Percentiles rank a stretch among this genome's conserved stretches.
Conservation (phyloP, 1,284 basidiomycete genomes). For the Apiotrichum laibachii region DNA sequence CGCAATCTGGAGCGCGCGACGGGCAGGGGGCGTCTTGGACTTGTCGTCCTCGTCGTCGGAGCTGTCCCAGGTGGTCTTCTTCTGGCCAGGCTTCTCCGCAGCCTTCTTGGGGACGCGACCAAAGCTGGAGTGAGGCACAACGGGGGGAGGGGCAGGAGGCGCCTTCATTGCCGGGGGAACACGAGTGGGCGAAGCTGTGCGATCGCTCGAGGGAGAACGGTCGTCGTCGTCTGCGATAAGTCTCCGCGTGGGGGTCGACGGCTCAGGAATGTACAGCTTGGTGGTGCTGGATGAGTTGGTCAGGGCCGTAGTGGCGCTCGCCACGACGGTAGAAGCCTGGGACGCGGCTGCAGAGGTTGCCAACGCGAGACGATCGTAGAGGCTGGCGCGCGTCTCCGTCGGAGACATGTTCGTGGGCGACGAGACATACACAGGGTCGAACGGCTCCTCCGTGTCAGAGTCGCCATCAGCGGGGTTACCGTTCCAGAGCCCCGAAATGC, state of each 20-base stretch:
- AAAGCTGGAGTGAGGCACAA: constrained; percentile 23
- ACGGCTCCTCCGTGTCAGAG: constrained; percentile 28
- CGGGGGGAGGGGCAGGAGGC: constrained; percentile 10
- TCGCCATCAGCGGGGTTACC: constrained; percentile 6
- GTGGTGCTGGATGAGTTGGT: constrained; percentile 4
- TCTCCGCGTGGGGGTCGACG: constrained; percentile 7
- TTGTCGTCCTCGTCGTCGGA: constrained; percentile 21
- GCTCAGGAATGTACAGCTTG: constrained; percentile 16
- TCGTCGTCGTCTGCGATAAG: background rate
- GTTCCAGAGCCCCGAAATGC: constrained; percentile 36
- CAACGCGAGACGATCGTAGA: constrained; percentile 17
- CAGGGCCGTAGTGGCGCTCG: background rate
- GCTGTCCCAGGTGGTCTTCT: constrained; percentile 20
- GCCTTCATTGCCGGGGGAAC: constrained; percentile 12
- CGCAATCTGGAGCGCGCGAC: constrained; percentile 4
- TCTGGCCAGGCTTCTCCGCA: constrained; percentile 2
- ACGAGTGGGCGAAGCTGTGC: constrained; percentile 17
- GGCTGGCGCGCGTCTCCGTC: constrained; percentile 7
- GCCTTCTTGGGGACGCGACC: constrained; percentile 11
- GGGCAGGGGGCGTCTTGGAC: constrained; percentile 7
- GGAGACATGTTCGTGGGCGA: background rate
- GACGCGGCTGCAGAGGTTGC: constrained; percentile 8
- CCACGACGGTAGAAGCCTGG: constrained; percentile 5
- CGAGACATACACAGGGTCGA: constrained; percentile 32
- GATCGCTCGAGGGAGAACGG: constrained; percentile 13